These are phyloP conservation scores for Leccinum longicurvipes DNA, from an alignment of 768 basidiomycete genomes.

Conservation along the genomic window DNA sequence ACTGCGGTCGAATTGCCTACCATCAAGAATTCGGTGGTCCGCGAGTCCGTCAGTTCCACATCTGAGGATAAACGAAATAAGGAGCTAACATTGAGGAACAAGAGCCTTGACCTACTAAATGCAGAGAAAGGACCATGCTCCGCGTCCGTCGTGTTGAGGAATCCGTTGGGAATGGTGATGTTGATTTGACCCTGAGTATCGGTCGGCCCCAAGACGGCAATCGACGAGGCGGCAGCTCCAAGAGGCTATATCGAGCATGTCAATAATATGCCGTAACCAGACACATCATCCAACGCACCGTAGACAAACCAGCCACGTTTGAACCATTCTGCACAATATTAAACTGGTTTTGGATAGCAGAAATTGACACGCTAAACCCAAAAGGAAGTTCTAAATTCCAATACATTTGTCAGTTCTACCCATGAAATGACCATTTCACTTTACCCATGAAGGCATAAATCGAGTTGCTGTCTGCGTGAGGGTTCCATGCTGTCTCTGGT, in stretches of 20 bases:
- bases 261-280: background rate
- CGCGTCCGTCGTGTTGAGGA: slow-evolving; percentile 44
- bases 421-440: slow-evolving; percentile 12
- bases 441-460: slow-evolving; percentile 57
- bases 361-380: slow-evolving; percentile 59
- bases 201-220: slow-evolving; percentile 48
- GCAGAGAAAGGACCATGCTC: slow-evolving; percentile 51
- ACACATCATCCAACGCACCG: slow-evolving; percentile 34
- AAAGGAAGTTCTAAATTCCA: slow-evolving; percentile 59
- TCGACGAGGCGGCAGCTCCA: slow-evolving; percentile 59
- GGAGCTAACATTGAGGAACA: background rate
- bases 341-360: slow-evolving; percentile 63
- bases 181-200: slow-evolving; percentile 63
- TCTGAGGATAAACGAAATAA: slow-evolving; percentile 36
- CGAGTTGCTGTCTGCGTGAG: slow-evolving; percentile 53
- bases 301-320: slow-evolving; percentile 56
- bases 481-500: slow-evolving; percentile 51
- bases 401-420: slow-evolving; percentile 1
- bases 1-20: slow-evolving; percentile 58
- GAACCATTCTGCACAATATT: slow-evolving; percentile 52
- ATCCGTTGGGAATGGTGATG: slow-evolving; percentile 56
- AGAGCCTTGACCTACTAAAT: slow-evolving; percentile 46
- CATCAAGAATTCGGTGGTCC: slow-evolving; percentile 50
- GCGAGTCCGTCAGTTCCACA: slow-evolving; percentile 49
- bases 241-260: slow-evolving; percentile 41